A percentile compares a stretch with the other conserved stretches of the same genome.
These are phyloP conservation scores for Persicaria tinctoria DNA, from an alignment of 148 eudicot genomes.

Conservation along the genomic window DNA sequence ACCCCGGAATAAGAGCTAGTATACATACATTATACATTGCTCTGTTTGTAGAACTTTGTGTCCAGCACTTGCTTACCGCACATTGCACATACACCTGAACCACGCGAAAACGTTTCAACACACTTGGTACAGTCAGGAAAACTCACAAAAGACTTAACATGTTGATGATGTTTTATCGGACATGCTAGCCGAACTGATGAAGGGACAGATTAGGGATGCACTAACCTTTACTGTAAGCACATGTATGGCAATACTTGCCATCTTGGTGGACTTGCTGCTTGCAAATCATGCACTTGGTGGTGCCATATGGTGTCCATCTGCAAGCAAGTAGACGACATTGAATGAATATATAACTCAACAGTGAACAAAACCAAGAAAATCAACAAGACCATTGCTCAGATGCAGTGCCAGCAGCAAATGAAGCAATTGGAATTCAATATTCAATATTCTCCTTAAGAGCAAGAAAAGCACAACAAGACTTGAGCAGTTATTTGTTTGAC, in stretches of 20 bases:
- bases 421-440: not conserved
- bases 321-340: conserved; percentile 15
- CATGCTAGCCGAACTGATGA: not conserved
- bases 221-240: conserved; percentile 86
- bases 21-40: conserved; percentile 57
- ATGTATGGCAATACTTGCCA: conserved; percentile 89
- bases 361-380: not conserved
- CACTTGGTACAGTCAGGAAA: not conserved
- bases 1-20: not conserved
- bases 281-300: conserved; percentile 75
- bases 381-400: not conserved
- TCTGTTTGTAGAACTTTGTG: conserved; percentile 89
- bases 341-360: not conserved
- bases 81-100: conserved; percentile 96
- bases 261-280: conserved; percentile 99
- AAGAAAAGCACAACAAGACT: not conserved
- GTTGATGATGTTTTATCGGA: not conserved
- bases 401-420: not conserved
- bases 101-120: conserved; percentile 14
- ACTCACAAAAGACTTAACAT: not conserved
- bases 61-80: conserved; percentile 98
- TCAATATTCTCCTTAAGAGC: not conserved
- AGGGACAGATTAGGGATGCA: not conserved
- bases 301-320: conserved; percentile 98
- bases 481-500: not conserved